A percentile compares a stretch with the other conserved stretches of the same genome.
Conservation (phyloP, 116 monocot genomes). For the Zostera marina region DNA sequence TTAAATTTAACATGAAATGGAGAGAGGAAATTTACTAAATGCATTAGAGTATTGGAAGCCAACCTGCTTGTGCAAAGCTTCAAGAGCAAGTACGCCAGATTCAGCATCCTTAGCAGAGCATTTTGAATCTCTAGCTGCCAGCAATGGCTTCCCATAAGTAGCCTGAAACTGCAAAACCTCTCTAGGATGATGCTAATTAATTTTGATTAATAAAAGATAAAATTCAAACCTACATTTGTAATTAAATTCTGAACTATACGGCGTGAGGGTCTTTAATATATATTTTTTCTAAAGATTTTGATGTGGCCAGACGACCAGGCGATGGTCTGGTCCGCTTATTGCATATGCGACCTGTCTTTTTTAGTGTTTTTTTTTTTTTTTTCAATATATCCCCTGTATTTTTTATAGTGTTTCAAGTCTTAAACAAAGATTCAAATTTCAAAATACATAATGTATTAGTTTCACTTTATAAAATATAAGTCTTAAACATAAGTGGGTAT, state of each 20-base stretch:
- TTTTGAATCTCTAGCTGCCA: slow-evolving; percentile 82
- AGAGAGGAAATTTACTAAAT: neutral
- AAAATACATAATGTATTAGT: no score
- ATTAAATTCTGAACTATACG: neutral
- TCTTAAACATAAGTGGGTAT: no score
- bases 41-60: neutral
- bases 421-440: no score
- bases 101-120: slow-evolving; percentile 97
- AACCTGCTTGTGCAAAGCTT: slow-evolving; percentile 98
- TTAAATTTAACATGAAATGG: neutral
- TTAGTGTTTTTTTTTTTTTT: no score
- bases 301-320: no score
- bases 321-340: no score
- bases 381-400: no score
- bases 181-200: neutral
- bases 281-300: no score
- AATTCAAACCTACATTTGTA: neutral
- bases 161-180: slow-evolving; percentile 65
- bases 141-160: slow-evolving; percentile 85
- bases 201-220: neutral
- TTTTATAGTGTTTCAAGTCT: no score
- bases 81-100: slow-evolving; percentile 97
- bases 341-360: no score
- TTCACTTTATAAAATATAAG: no score
- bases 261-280: no score